Base-by-base conservation (phyloP, 441 rosid species). In the Euphorbia schlechtendalii region DNA sequence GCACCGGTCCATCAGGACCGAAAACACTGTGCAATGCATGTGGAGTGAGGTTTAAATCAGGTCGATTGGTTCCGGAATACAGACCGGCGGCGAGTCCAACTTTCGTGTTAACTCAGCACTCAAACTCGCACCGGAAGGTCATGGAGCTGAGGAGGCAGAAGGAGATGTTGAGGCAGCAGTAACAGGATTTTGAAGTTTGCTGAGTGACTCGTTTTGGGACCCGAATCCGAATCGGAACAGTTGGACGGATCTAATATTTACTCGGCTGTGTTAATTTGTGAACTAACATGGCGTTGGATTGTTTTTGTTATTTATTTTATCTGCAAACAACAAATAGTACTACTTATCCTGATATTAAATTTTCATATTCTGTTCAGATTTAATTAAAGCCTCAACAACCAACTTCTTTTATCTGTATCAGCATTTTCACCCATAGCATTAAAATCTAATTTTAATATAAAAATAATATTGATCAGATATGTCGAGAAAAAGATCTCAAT, bases 1-100 rank as follows among this genome's bases (percentile, higher is more conserved):
- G 98, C 20, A 87, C 96, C 1, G 98, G 98, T 18, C 98, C 98
- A n/a, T 76, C 83, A 84, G 98, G 98, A 1, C 93, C 97, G 1
- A 90, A n/a, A n/a, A n/a, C n/a, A n/a, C n/a, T n/a, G n/a, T n/a
- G n/a, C n/a, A n/a, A n/a, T n/a, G n/a, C n/a, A n/a, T n/a, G n/a
- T n/a, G n/a, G n/a, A n/a, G 97, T 90, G 17, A 56, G 97, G 68
- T 90, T 81, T 75, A 90, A 88, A 67, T 90, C 97, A 8, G 97
- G 97, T 0, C 57, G 97, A 40, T 79, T 90, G 7, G 97, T 90
- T 1, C 97, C 97, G 14, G 97, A 90, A 63, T 90, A 90, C 65
- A 74, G 97, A 55, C 97, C 97, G 14, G 97, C 97, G 0, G 80
- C 93, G 0, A 90, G 97, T 60, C 97, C 97, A 17, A 90, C 96